Conservation (phyloP, 768 basidiomycete genomes). For the Naganishia onofrii region DNA sequence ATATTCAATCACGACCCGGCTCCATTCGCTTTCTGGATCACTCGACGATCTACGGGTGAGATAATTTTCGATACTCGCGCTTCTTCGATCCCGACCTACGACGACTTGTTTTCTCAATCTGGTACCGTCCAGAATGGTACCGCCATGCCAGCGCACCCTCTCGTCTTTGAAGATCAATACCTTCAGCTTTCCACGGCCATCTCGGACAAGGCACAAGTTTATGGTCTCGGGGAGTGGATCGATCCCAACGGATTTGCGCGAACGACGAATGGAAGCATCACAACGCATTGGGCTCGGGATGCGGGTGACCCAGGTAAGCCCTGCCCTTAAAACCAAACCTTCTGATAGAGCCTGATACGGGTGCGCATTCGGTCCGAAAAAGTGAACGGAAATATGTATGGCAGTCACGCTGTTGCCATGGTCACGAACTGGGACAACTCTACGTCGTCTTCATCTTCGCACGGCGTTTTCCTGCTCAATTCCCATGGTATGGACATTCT, state of each 20-base stretch:
- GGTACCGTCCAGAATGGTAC: conserved; percentile 57
- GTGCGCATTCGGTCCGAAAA: too few relatives aligned
- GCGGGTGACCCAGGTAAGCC: conserved; percentile 8
- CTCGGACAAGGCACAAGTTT: conserved; percentile 65
- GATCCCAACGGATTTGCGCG: conserved; percentile 16
- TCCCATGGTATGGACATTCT: conserved; percentile 70
- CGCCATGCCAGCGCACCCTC: conserved; percentile 60
- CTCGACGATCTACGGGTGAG: conserved; percentile 62
- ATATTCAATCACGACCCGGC: conserved; percentile 64
- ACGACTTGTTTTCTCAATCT: conserved; percentile 59
- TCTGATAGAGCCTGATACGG: too few relatives aligned
- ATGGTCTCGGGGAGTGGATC: conserved; percentile 66
- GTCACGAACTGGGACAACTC: conserved; percentile 27
- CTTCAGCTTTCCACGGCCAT: conserved; percentile 67
- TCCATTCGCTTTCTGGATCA: conserved; percentile 79
- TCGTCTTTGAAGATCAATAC: conserved; percentile 76
- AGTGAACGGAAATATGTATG: conserved; percentile 47
- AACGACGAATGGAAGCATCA: conserved; percentile 19
- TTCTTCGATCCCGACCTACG: conserved; percentile 62
- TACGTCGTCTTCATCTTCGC: conserved; percentile 54
- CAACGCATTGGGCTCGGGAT: conserved; percentile 15
- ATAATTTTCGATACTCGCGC: conserved; percentile 68
- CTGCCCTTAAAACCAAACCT: too few relatives aligned
- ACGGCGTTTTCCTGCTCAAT: conserved; percentile 73
- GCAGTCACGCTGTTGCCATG: conserved; percentile 39